Percentiles rank a stretch among this genome's conserved stretches.
phyloP scores from a whole-genome alignment of 768 basidiomycete genomes.

The Rhodotorula taiwanensis region DNA sequence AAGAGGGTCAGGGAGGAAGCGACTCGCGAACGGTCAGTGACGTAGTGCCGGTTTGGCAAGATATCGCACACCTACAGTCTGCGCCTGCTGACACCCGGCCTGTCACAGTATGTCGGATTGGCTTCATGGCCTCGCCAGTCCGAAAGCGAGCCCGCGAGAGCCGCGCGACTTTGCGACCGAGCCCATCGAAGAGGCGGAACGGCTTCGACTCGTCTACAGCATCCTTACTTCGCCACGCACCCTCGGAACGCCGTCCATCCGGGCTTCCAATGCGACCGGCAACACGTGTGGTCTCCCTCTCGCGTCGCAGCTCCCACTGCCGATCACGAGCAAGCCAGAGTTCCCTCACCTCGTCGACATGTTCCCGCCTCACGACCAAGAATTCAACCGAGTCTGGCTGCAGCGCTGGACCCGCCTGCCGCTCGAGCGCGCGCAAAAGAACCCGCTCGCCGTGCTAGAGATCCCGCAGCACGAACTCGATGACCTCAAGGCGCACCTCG shows the following conservation, averaged over 20 bases:
- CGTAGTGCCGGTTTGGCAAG: not conserved
- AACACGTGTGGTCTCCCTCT: slow-evolving; percentile 22
- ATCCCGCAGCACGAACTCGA: slow-evolving; percentile 54
- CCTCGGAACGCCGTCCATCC: slow-evolving; percentile 55
- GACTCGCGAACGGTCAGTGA: slow-evolving; percentile 61
- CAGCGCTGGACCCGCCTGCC: slow-evolving; percentile 53
- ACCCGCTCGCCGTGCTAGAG: slow-evolving; percentile 53
- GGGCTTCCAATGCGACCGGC: slow-evolving; percentile 52
- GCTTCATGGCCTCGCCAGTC: slow-evolving; percentile 55
- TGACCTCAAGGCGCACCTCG: slow-evolving; percentile 71
- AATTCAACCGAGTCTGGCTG: slow-evolving; percentile 74
- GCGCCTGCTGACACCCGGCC: not conserved
- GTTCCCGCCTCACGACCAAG: slow-evolving; percentile 68
- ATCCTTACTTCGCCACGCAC: slow-evolving; percentile 56
- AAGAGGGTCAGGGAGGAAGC: slow-evolving; percentile 59
- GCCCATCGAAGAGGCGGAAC: slow-evolving; percentile 60
- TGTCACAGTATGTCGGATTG: slow-evolving; percentile 63
- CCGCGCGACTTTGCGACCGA: slow-evolving; percentile 49
- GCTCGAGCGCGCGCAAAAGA: slow-evolving; percentile 43
- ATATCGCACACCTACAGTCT: not conserved
- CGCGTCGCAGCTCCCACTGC: slow-evolving; percentile 8
- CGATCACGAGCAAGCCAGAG: slow-evolving; percentile 38
- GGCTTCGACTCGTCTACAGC: slow-evolving; percentile 67
- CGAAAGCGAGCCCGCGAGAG: slow-evolving; percentile 49
- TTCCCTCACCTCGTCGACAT: slow-evolving; percentile 79